These are phyloP conservation scores for Bauhinia variegata DNA, from an alignment of 306 rosid genomes.

Conservation along the genomic window DNA sequence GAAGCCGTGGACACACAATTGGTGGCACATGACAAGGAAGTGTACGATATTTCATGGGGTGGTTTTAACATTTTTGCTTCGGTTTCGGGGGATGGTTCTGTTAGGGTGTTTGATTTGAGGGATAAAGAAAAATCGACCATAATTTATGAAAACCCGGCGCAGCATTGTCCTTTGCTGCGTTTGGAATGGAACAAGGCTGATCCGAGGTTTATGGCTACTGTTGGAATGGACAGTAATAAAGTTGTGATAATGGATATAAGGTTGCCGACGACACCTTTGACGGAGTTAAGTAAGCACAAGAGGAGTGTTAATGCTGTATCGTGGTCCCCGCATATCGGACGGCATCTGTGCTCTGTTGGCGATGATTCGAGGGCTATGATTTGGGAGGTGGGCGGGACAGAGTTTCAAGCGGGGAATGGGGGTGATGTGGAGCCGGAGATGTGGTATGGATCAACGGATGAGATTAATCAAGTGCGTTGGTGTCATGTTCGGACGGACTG, in stretches of 20 bases:
- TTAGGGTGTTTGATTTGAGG: constrained; percentile 66
- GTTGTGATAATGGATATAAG: constrained; percentile 71
- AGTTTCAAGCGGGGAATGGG: constrained; percentile 20
- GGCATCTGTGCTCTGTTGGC: constrained; percentile 54
- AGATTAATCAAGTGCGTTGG: constrained; percentile 68
- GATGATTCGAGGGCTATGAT: constrained; percentile 71
- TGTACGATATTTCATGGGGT: constrained; percentile 73
- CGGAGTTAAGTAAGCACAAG: constrained; percentile 57
- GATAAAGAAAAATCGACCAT: constrained; percentile 71
- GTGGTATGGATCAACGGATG: constrained; percentile 60
- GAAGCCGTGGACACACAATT: constrained; percentile 58
- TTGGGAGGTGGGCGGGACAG: constrained; percentile 57
- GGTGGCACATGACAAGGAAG: constrained; percentile 79
- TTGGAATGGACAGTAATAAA: constrained; percentile 59
- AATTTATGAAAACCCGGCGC: constrained; percentile 58
- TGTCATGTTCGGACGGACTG: constrained; percentile 56
- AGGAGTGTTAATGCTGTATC: constrained; percentile 65
- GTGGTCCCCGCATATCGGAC: constrained; percentile 61
- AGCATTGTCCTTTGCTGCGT: constrained; percentile 52
- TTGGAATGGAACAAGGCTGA: constrained; percentile 75
- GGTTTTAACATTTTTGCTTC: constrained; percentile 72
- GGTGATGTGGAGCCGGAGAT: constrained; percentile 49
- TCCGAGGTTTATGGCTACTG: constrained; percentile 62
- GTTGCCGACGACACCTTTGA: constrained; percentile 59
- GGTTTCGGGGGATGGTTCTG: constrained; percentile 71